Percentiles rank a stretch among this genome's conserved stretches.
These are phyloP conservation scores for Clarkia xantiana DNA, from an alignment of 345 rosid genomes.

Conservation along the genomic window DNA sequence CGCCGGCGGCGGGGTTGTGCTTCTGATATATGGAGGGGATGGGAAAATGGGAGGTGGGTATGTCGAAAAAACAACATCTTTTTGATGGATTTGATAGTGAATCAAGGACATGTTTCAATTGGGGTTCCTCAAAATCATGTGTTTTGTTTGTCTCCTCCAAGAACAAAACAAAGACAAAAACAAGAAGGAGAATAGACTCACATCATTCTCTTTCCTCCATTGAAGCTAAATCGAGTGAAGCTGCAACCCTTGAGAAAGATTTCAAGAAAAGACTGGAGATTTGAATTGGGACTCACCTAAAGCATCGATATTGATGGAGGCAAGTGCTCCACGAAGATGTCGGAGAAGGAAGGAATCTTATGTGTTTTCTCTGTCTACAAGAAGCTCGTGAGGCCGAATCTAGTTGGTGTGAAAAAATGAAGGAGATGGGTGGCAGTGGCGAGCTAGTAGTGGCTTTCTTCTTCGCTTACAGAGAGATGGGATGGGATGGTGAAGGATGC, in stretches of 20 bases:
- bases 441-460: too few relatives aligned
- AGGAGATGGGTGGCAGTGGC: too few relatives aligned
- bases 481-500: conserved; percentile 16
- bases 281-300: neutral
- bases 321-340: too few relatives aligned
- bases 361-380: too few relatives aligned
- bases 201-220: neutral
- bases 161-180: conserved; percentile 21
- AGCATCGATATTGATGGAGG: neutral
- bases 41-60: conserved; percentile 34
- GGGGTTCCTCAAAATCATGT: conserved; percentile 20
- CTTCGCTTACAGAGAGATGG: conserved; percentile 9
- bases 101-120: conserved; percentile 15
- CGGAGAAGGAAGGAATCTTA: too few relatives aligned
- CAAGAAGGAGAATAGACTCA: neutral
- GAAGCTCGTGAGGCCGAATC: too few relatives aligned
- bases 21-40: conserved; percentile 8
- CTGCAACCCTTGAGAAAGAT: conserved; percentile 5
- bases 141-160: conserved; percentile 15
- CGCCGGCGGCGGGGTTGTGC: conserved; percentile 15
- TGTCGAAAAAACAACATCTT: conserved; percentile 38
- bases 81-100: conserved; percentile 25
- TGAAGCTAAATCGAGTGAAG: conserved; percentile 9
- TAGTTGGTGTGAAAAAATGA: too few relatives aligned
- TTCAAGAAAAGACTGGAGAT: conserved; percentile 1